Percentiles rank a stretch among this genome's conserved stretches.
Evolutionary conservation across 768 basidiomycete species (phyloP).

Genomic region (Tephrocybe sp.): DNA sequence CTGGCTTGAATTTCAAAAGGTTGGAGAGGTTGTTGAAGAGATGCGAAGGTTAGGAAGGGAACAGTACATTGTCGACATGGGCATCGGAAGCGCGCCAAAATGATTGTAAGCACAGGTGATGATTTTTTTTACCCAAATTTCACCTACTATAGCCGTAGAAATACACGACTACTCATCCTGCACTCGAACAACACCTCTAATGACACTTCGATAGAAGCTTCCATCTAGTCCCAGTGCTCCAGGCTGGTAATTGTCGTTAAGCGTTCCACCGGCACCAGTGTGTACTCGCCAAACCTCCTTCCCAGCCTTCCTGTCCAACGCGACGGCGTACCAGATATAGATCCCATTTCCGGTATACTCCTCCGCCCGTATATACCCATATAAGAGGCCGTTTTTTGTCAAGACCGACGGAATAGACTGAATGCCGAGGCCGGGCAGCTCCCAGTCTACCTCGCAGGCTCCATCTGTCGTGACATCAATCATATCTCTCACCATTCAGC

Average conservation of each 20-base stretch:
- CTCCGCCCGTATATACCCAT: neutral
- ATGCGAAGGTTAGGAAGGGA: slow-evolving; percentile 61
- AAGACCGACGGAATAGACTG: neutral
- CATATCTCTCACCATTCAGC: too few relatives aligned
- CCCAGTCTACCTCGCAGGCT: too few relatives aligned
- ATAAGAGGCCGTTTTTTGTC: neutral
- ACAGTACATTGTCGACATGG: slow-evolving; percentile 58
- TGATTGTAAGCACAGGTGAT: neutral
- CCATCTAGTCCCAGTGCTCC: neutral
- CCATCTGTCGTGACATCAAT: too few relatives aligned
- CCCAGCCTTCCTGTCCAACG: neutral
- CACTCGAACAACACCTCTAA: neutral
- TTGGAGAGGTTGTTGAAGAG: slow-evolving; percentile 67
- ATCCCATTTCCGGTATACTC: neutral
- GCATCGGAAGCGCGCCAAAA: slow-evolving; percentile 50
- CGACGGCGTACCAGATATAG: neutral
- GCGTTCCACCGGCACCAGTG: neutral
- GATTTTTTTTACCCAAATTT: too few relatives aligned
- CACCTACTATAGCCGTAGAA: too few relatives aligned
- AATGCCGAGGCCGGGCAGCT: too few relatives aligned
- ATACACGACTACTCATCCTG: neutral
- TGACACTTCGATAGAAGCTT: neutral
- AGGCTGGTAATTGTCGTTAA: neutral
- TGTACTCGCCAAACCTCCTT: neutral
- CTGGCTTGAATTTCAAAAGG: slow-evolving; percentile 70